Base-by-base conservation (phyloP, 441 rosid genomes). In the Theobroma grandiflorum region DNA sequence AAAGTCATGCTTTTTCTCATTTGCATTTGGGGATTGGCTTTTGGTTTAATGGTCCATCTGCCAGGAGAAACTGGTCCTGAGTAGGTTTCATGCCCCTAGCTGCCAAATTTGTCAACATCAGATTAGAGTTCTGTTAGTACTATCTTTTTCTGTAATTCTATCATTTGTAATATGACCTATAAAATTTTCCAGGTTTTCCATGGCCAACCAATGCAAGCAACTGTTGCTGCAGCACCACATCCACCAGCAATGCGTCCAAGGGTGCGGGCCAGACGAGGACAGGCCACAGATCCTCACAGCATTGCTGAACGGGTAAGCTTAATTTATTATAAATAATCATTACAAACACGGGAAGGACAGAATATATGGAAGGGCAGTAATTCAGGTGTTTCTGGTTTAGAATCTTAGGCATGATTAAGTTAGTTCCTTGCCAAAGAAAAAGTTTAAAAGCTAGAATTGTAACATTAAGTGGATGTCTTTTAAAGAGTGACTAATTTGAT, bases 221-320 rank as follows among this genome's bases (percentile, higher is more conserved):
- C 95, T 75, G 84, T 87, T 72, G 89, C 97, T 76, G 78, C 93
- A 7, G 95, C 91, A 43, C 98, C 98, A 53, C 98, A 97, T 86
- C 94, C 97, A 72, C 95, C 99, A 3, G 76, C 93, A 74, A 90
- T 97, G 90, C 99, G 99, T 3, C 99, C 99, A 18, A 89, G 98
- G 89, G 97, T 94, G 61, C 91, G 99, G 77, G 99, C 99, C 88
- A 91, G 99, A 84, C 90, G 98, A 88, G 99, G 99, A 68, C 99
- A 97, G 78, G 99, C 99, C 74, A 97, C 99, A 58, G 99, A 97
- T 92, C 99, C 99, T 69, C 99, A 97, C 80, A 97, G 99, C 89
- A 97, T 97, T 64, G 99, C 99, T 81, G 99, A 97, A 82, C 82
- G 99, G 88, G 99, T 95, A 92, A 86, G 81, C 68, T 12, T 62